Evolutionary conservation across 441 rosid species (phyloP), one percentile per base, ranked within the genome.

Genomic region (Euphorbia celastroides): DNA sequence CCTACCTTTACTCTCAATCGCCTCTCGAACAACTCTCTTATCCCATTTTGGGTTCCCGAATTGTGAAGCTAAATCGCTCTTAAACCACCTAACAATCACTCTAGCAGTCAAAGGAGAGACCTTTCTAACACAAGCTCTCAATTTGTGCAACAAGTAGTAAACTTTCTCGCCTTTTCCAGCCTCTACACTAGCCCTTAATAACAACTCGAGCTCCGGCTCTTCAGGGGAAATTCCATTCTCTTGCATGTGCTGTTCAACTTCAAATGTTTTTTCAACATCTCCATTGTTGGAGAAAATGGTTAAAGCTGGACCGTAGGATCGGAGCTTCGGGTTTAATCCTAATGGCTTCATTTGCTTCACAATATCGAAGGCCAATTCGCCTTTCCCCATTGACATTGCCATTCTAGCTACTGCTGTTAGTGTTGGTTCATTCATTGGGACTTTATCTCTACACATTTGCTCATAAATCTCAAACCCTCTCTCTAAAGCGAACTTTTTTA

Each of bases 241-340:
- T 77, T 62, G 26, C 97, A 93, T 88, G 74, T 90, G 88, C 0
- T 76, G 76, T 79, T 90, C 90, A 52, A 93, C 95, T 77, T 88
- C 93, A 74, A 86, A 90, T 30, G 95, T 88, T 79, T 70, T 86
- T 32, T 79, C 82, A 5, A 84, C 90, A 74, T 80, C 77, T 41
- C 87, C 85, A 31, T 62, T 81, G 65, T 70, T 77, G 74, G 96
- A 87, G 65, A 86, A 93, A 57, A 96, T 96, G 78, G 86, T 83
- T 55, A 93, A 76, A 0, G 92, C 85, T 0, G 98, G 96, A 62
- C 90, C 96, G 57, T 93, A 93, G 0, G 97, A 90, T 79, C 98
- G 85, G 72, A 93, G 67, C 71, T 68, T 84, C 1, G 98, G 96
- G 34, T 75, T 79, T 60, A 93, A 82, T 68, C 86, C 84, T 60